phyloP scores from a whole-genome alignment of 352 stramenopile genomes.

The Thalassiosira mediterranea region DNA sequence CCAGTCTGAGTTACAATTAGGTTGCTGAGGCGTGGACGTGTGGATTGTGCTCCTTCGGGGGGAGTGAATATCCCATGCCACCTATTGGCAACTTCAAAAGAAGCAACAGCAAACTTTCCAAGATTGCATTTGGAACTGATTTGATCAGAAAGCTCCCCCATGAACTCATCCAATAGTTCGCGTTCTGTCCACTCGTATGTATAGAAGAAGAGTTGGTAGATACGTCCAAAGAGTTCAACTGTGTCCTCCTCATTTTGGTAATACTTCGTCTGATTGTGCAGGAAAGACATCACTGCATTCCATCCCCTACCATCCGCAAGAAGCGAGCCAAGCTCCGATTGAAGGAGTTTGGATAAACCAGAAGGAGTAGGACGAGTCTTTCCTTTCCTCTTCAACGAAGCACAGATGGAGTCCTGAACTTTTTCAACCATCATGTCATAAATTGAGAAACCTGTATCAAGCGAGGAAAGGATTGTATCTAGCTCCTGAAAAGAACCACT shows the following conservation, averaged over 20 bases:
- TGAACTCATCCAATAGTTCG: slow-evolving; percentile 7
- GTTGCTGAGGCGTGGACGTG: slow-evolving; percentile 2
- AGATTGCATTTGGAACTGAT: neutral
- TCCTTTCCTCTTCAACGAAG: slow-evolving; percentile 8
- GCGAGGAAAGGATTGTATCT: slow-evolving; percentile 16
- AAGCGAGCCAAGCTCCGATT: slow-evolving; percentile 8
- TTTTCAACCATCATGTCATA: slow-evolving; percentile 7
- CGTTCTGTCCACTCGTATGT: slow-evolving; percentile 2
- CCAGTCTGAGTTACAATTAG: slow-evolving; percentile 25
- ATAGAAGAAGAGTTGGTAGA: slow-evolving; percentile 15
- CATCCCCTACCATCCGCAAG: slow-evolving; percentile 15
- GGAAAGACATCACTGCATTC: slow-evolving; percentile 12
- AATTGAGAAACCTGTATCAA: slow-evolving; percentile 10
- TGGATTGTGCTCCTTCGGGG: slow-evolving; percentile 1
- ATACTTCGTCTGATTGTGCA: neutral
- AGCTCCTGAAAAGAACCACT: slow-evolving; percentile 21
- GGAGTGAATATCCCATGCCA: slow-evolving; percentile 25
- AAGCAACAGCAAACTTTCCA: slow-evolving; percentile 9
- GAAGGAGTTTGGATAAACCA: slow-evolving; percentile 25
- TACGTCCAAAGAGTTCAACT: slow-evolving; percentile 28
- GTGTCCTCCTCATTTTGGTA: slow-evolving; percentile 2
- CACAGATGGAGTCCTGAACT: slow-evolving; percentile 16
- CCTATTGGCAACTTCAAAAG: slow-evolving; percentile 33
- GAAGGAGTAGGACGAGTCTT: slow-evolving; percentile 6
- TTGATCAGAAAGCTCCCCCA: slow-evolving; percentile 5